These are phyloP conservation scores for rapeseed (Brassica napus) DNA, from an alignment of 345 rosid species.

Conservation along the genomic window DNA sequence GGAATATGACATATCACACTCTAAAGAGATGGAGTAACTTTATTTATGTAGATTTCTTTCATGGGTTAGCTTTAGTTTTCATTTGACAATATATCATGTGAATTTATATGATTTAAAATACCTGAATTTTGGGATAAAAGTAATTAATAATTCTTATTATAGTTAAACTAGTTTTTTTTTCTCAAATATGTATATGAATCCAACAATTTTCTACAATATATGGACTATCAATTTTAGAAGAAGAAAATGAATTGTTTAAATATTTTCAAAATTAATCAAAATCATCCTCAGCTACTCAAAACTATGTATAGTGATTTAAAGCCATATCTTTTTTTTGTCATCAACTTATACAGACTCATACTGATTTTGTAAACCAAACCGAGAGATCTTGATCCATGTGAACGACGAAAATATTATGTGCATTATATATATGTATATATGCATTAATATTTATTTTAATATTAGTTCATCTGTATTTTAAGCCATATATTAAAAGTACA, in stretches of 20 bases:
- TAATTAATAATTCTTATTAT: background rate
- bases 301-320: background rate
- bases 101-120: background rate
- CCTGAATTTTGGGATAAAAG: background rate
- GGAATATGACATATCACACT: no score
- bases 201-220: background rate
- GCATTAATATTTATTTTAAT: no score
- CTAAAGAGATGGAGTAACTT: no score
- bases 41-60: no score
- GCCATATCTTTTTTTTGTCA: no score
- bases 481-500: background rate
- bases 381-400: no score
- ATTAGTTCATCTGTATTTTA: no score
- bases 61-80: background rate
- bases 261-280: background rate
- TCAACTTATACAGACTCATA: no score
- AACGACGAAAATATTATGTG: no score
- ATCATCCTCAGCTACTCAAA: background rate
- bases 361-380: no score
- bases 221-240: background rate
- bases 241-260: background rate
- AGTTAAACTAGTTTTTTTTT: background rate
- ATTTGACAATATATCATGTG: background rate
- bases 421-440: no score
- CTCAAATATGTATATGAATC: background rate